A percentile compares a stretch with the other conserved stretches of the same genome.
Evolutionary conservation across 352 stramenopile species (phyloP).

Genomic region (Saprolegnia diclina): DNA sequence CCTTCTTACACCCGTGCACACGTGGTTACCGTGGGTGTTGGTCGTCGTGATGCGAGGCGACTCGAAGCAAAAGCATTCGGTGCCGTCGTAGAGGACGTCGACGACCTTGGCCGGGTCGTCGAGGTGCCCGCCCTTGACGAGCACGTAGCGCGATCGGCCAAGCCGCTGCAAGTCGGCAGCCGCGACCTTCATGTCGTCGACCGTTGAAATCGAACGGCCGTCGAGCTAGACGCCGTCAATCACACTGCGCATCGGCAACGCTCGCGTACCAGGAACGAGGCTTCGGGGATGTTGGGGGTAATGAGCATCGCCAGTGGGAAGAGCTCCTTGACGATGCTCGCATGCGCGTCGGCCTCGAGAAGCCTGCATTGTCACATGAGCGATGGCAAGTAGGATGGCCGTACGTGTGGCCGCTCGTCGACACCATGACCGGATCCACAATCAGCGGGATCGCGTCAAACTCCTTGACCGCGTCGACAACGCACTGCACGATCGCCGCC

Average conservation of each 20-base stretch:
- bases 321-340: constrained; percentile 62
- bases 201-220: constrained; percentile 37
- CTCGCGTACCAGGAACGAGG: constrained; percentile 66
- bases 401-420: constrained; percentile 68
- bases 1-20: too few species aligned
- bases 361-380: too few species aligned
- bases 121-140: constrained; percentile 91
- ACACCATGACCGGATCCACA: constrained; percentile 93
- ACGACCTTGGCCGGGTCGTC: constrained; percentile 1
- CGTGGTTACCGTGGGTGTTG: constrained; percentile 57
- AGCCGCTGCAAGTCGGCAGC: constrained; percentile 68
- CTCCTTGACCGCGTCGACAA: constrained; percentile 51
- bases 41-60: constrained; percentile 9
- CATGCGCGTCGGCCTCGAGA: constrained; percentile 66
- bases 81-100: constrained; percentile 29
- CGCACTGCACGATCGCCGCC: constrained; percentile 64
- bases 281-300: constrained; percentile 93
- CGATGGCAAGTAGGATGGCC: too few species aligned
- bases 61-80: neutral
- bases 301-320: constrained; percentile 86
- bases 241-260: neutral
- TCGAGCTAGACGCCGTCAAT: constrained; percentile 30
- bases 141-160: constrained; percentile 54
- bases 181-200: constrained; percentile 65
- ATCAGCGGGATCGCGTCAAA: constrained; percentile 53